Evolutionary conservation across 208 protist species (phyloP).

Genomic region (Tritrichomonas foetus): DNA sequence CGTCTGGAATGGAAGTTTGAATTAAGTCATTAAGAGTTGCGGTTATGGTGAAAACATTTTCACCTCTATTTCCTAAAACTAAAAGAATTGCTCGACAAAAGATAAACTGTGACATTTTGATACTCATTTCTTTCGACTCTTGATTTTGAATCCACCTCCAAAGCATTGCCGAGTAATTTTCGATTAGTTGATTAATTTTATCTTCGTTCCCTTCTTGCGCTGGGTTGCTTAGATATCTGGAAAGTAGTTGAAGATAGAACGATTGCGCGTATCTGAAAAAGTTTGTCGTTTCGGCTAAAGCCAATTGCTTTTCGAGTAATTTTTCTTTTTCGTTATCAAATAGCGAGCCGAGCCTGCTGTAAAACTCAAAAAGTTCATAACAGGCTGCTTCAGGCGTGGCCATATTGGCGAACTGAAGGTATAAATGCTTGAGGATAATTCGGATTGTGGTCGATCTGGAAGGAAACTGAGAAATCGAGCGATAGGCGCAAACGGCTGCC

Average conservation of each 20-base stretch:
- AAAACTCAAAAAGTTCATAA: not conserved
- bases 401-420: not conserved
- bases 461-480: not conserved
- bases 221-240: not conserved
- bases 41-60: not conserved
- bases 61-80: not conserved
- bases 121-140: not conserved
- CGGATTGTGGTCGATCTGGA: not conserved
- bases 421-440: not conserved
- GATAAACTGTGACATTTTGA: not conserved
- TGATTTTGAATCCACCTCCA: not conserved
- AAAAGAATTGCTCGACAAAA: not conserved
- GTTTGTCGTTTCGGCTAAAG: not conserved
- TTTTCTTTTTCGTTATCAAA: not conserved
- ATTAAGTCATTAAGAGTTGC: not conserved
- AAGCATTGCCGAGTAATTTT: not conserved
- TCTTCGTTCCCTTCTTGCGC: not conserved
- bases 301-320: not conserved
- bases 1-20: not conserved
- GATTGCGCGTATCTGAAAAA: not conserved
- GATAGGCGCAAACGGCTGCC: not conserved
- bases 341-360: not conserved
- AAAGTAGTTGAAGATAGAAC: not conserved
- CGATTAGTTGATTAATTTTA: not conserved
- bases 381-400: not conserved